Conservation (phyloP, 2,329 filamentous ascomycete species). For the Parafenestella ontariensis region DNA sequence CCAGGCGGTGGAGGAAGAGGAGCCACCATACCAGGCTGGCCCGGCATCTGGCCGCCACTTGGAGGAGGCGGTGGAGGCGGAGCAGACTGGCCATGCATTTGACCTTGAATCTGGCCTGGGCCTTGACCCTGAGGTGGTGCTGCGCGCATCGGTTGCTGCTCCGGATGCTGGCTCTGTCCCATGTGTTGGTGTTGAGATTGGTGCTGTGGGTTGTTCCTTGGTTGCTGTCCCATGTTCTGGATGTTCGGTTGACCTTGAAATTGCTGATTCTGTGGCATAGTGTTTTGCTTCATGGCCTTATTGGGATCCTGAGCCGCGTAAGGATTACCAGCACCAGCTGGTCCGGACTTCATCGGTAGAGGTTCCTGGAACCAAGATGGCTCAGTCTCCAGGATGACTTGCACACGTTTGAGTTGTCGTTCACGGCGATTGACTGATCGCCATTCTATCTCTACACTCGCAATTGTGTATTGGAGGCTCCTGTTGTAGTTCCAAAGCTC, state of each 20-base stretch:
- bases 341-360: slow-evolving; percentile 1
- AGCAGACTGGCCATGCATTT: slow-evolving; percentile 1
- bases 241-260: slow-evolving; percentile 2
- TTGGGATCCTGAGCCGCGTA: slow-evolving; percentile 7
- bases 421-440: slow-evolving; percentile 15
- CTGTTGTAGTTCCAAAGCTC: slow-evolving; percentile 28
- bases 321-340: background rate
- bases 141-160: slow-evolving; percentile 1
- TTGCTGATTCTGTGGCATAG: slow-evolving; percentile 5
- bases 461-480: slow-evolving; percentile 36
- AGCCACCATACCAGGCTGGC: background rate
- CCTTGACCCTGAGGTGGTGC: slow-evolving; percentile 6
- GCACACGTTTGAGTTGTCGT: slow-evolving; percentile 29
- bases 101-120: background rate
- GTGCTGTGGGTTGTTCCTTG: slow-evolving; percentile 7
- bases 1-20: slow-evolving; percentile 9
- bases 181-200: slow-evolving; percentile 9
- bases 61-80: slow-evolving; percentile 20
- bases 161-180: slow-evolving; percentile 8
- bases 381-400: slow-evolving; percentile 40
- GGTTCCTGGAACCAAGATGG: slow-evolving; percentile 23
- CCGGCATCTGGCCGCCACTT: background rate
- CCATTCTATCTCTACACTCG: slow-evolving; percentile 35
- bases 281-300: slow-evolving; percentile 10
- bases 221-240: slow-evolving; percentile 14